Evolutionary conservation across 306 rosid genomes (phyloP).

Genomic region (Senna tora): DNA sequence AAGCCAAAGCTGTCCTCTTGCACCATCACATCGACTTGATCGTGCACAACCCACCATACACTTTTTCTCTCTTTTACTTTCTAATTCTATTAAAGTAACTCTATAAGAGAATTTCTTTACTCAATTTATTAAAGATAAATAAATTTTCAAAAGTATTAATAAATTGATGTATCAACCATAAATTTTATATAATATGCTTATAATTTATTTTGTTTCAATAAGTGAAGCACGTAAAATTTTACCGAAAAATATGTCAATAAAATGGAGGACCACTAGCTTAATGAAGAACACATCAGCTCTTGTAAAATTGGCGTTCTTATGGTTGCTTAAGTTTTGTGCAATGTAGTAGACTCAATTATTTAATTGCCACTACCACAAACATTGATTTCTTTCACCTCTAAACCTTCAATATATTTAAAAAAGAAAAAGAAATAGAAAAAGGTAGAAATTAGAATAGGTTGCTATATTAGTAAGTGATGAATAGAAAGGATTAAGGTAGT

Average conservation of each 20-base stretch:
- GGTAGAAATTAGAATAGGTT: not conserved
- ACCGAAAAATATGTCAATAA: too few species aligned
- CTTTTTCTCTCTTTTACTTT: not conserved
- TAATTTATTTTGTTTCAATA: not conserved
- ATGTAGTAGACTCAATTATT: slow-evolving; percentile 4
- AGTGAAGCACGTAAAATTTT: too few species aligned
- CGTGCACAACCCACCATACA: not conserved
- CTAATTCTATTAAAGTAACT: not conserved
- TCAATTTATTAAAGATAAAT: not conserved
- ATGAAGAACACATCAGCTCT: not conserved
- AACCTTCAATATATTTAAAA: not conserved
- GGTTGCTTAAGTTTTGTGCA: slow-evolving; percentile 19
- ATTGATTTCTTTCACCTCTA: not conserved
- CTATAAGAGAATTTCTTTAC: not conserved
- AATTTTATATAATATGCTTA: not conserved
- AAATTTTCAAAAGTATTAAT: not conserved
- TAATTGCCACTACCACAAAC: not conserved
- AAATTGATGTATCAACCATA: not conserved
- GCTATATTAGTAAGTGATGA: not conserved
- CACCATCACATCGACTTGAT: slow-evolving; percentile 23
- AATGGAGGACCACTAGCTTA: not conserved
- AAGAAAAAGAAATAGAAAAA: not conserved
- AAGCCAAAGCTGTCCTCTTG: slow-evolving; percentile 38
- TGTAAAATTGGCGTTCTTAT: not conserved
- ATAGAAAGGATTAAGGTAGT: not conserved